Percentiles rank a stretch among this genome's conserved stretches.
Conservation (phyloP, 192 early-diverging fungal species). For the Fimicolochytrium jonesii region DNA sequence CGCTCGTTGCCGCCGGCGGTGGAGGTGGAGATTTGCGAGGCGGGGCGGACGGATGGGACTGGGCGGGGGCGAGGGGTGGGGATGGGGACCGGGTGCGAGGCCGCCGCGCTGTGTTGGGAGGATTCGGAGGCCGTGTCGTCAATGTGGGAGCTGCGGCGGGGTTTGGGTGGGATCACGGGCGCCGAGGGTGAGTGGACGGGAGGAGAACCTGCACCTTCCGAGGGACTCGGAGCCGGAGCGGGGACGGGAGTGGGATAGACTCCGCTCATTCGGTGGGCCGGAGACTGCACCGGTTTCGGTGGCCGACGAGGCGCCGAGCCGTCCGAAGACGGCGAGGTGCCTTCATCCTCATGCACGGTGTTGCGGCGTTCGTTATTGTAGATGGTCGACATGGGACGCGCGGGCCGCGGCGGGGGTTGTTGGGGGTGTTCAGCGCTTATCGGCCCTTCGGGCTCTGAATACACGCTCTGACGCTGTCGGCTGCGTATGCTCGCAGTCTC, state of each 20-base stretch:
- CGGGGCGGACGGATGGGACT: background rate
- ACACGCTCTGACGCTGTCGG: slow-evolving; percentile 15
- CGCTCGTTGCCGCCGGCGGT: background rate
- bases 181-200: too few relatives aligned
- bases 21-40: slow-evolving; percentile 9
- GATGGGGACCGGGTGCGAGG: background rate
- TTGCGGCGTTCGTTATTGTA: too few relatives aligned
- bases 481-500: slow-evolving; percentile 11
- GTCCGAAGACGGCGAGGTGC: too few relatives aligned
- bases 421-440: background rate
- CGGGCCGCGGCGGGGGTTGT: slow-evolving; percentile 5
- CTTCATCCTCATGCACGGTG: too few relatives aligned
- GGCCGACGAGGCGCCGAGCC: slow-evolving; percentile 17
- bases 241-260: too few relatives aligned
- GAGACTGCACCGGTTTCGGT: slow-evolving; percentile 15
- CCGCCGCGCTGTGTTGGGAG: too few relatives aligned
- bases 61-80: slow-evolving; percentile 4
- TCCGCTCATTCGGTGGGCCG: too few relatives aligned
- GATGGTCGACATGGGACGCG: background rate
- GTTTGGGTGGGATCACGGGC: too few relatives aligned
- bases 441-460: slow-evolving; percentile 13
- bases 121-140: too few relatives aligned
- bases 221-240: too few relatives aligned
- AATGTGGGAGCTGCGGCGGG: too few relatives aligned
- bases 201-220: too few relatives aligned